Evolutionary conservation across 768 basidiomycete genomes (phyloP).

Genomic region (Pulveroboletus ravenelii): DNA sequence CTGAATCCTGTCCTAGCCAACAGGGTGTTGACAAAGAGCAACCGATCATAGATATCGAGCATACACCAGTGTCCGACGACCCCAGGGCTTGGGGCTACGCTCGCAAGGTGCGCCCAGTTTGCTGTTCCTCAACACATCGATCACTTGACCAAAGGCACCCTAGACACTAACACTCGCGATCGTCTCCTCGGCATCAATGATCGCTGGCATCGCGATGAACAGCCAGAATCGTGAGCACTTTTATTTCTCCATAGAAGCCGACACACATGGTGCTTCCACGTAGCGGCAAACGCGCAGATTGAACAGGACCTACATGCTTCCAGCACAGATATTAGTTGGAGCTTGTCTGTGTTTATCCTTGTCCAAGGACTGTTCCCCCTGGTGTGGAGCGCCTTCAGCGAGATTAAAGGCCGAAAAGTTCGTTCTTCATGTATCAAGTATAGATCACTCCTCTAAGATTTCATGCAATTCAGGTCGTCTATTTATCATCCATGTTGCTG

Average conservation of each 20-base stretch:
- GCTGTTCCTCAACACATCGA: no score
- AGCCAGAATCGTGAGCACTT: conserved; percentile 25
- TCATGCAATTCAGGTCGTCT: conserved; percentile 41
- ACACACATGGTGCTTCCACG: not conserved
- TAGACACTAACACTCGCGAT: conserved; percentile 24
- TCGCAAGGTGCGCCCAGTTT: conserved; percentile 43
- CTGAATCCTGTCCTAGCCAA: conserved; percentile 2
- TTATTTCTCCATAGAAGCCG: not conserved
- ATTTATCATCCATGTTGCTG: conserved; percentile 48
- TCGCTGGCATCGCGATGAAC: conserved; percentile 23
- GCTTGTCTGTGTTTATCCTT: conserved; percentile 65
- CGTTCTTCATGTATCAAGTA: not conserved
- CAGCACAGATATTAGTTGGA: conserved; percentile 58
- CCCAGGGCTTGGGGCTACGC: conserved; percentile 53
- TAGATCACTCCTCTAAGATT: not conserved
- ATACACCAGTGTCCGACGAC: conserved; percentile 48
- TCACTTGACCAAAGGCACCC: not conserved
- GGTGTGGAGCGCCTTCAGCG: conserved; percentile 67
- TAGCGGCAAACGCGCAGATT: conserved; percentile 68
- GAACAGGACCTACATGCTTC: conserved; percentile 57
- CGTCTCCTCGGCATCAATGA: conserved; percentile 28
- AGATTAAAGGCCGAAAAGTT: conserved; percentile 73
- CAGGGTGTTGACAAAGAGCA: not conserved
- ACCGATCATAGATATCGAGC: conserved; percentile 30
- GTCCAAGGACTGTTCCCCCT: conserved; percentile 66